These are phyloP conservation scores for Penicillium rolfsii DNA, from an alignment of 2,329 filamentous ascomycete species.

Conservation along the genomic window DNA sequence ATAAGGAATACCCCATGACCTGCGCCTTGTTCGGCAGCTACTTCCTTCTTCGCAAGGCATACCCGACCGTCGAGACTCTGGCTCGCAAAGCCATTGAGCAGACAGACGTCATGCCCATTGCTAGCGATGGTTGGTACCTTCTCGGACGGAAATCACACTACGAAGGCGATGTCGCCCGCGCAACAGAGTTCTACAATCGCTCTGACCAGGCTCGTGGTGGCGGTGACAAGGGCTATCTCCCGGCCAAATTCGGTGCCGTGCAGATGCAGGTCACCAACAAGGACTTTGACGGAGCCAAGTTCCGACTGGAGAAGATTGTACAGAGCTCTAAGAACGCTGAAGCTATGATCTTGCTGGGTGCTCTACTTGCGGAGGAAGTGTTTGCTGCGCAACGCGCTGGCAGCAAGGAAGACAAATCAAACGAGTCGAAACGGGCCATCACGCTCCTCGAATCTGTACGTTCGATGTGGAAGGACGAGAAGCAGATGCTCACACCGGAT, in stretches of 20 bases:
- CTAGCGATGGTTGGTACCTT: conserved; percentile 96
- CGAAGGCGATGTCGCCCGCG: conserved; percentile 71
- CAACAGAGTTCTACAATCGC: conserved; percentile 82
- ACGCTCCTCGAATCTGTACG: conserved; percentile 81
- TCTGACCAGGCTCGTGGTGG: conserved; percentile 92
- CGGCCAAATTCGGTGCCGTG: conserved; percentile 91
- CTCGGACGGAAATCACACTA: conserved; percentile 91
- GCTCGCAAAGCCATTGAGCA: conserved; percentile 92
- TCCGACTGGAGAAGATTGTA: conserved; percentile 90
- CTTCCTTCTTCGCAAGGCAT: conserved; percentile 80
- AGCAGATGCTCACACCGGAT: conserved; percentile 79
- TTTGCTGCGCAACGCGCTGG: conserved; percentile 75
- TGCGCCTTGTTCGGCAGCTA: conserved; percentile 90
- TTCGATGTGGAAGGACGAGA: conserved; percentile 87
- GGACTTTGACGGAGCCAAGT: conserved; percentile 88
- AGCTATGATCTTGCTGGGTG: conserved; percentile 88
- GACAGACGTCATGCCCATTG: conserved; percentile 94
- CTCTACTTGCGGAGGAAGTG: conserved; percentile 90
- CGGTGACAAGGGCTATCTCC: conserved; percentile 85
- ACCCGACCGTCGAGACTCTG: conserved; percentile 79
- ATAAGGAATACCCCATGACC: conserved; percentile 86
- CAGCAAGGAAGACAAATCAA: conserved; percentile 87
- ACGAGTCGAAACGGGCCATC: conserved; percentile 84
- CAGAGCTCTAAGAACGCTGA: conserved; percentile 82
- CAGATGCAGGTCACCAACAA: conserved; percentile 84